Evolutionary conservation across 2,329 filamentous ascomycete genomes (phyloP).

Genomic region (Metarhizium guizhouense): DNA sequence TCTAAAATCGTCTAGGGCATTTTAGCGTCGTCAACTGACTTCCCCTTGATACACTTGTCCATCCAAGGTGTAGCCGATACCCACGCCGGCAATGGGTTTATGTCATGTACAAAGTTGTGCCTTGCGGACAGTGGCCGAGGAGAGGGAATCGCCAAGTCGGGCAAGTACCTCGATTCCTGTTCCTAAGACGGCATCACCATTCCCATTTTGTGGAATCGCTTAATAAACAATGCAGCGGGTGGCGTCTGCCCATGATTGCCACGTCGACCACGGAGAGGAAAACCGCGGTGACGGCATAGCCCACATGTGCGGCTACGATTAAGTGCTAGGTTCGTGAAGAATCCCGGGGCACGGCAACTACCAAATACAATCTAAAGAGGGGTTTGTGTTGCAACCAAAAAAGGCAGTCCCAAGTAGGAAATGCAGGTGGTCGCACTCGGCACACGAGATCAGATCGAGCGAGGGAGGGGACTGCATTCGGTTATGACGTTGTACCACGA

Average conservation of each 20-base stretch:
- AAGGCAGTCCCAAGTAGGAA: neutral
- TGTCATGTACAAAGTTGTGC: neutral
- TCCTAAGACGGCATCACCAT: neutral
- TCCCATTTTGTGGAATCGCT: neutral
- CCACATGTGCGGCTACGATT: neutral
- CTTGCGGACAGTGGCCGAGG: neutral
- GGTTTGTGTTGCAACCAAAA: neutral
- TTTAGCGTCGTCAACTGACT: neutral
- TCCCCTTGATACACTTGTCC: neutral
- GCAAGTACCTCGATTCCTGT: too few relatives aligned
- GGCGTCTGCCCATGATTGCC: neutral
- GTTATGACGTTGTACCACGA: neutral
- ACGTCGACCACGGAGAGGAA: too few relatives aligned
- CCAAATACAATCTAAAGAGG: neutral
- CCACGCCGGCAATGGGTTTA: neutral
- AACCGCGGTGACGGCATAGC: neutral
- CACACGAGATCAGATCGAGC: neutral
- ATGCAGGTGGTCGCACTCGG: neutral
- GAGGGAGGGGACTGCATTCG: neutral
- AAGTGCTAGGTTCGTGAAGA: neutral
- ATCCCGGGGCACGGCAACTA: neutral
- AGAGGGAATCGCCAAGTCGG: neutral
- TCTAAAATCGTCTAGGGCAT: neutral
- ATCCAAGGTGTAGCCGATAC: neutral
- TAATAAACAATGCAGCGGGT: neutral